Evolutionary conservation across 257 asterid genomes (phyloP), one percentile per base, ranked within the genome.

Genomic region (Thymus quinquecostatus): DNA sequence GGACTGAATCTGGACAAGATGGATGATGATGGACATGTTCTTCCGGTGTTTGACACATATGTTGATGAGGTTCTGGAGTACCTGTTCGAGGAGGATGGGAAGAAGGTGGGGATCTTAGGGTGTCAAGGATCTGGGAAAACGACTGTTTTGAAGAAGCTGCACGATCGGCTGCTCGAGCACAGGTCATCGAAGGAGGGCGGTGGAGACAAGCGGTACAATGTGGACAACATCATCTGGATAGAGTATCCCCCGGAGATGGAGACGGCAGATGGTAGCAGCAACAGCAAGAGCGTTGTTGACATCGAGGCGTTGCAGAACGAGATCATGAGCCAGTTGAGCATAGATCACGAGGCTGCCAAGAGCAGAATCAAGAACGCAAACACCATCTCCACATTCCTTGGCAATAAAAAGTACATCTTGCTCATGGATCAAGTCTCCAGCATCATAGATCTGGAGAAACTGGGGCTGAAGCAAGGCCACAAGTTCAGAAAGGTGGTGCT

Each of bases 91-190:
- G 7, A 47, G 0, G 6, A 11, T 0, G 28, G 6, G 2, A 44
- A 49, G 11, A 11, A 48, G 36, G 45, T 71, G 14, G 75, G 69
- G 3, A 32, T 71, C 40, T 2, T 1, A 0, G 75, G 75, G 40
- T 48, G 69, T 0, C 7, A 1, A 3, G 75, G 75, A 3, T 68
- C 38, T 9, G 75, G 75, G 2, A 71, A 71, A 61, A 60, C 75
- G 3, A 60, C 29, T 0, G 61, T 71, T 32, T 1, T 71, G 69
- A 14, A 2, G 51, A 71, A 14, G 61, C 9, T 71, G 53, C 2
- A 60, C 12, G 34, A 34, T 21, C 53, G 44, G 3, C 14, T 71
- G 10, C 1, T 41, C 0, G 12, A 44, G 3, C 36, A 1, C 1
- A 58, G n/a, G 11, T 28, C 55, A 7, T 36, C 4, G 4, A 3